phyloP scores from a whole-genome alignment of 805 yeast species.

The Nakazawaea wyomingensis region DNA sequence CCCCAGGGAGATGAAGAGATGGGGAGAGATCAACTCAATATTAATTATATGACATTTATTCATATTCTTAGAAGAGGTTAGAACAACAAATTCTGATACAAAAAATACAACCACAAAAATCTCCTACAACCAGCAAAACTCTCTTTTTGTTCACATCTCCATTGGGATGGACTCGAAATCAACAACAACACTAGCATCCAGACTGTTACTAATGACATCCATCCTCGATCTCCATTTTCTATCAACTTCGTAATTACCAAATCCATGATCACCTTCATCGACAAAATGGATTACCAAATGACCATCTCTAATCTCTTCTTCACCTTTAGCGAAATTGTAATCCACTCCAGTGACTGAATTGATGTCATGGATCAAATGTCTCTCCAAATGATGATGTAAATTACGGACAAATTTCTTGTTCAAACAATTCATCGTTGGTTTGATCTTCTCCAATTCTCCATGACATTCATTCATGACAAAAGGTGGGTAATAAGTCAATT shows the following conservation, averaged over 20 bases:
- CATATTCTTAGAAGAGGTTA: no score
- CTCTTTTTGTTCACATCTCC: background rate
- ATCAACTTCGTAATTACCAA: conserved; percentile 32
- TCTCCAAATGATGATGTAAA: conserved; percentile 68
- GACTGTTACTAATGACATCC: conserved; percentile 60
- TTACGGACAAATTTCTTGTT: conserved; percentile 68
- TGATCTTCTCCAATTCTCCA: conserved; percentile 64
- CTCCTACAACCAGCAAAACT: no score
- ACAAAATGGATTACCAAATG: conserved; percentile 59
- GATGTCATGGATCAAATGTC: conserved; percentile 65
- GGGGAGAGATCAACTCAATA: no score
- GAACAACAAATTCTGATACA: no score
- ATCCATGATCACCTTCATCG: conserved; percentile 56
- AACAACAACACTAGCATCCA: conserved; percentile 61
- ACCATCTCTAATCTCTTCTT: conserved; percentile 42
- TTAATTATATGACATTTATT: no score
- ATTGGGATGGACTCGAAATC: conserved; percentile 52
- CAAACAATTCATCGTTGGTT: conserved; percentile 66
- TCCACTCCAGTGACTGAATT: conserved; percentile 51
- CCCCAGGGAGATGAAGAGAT: no score
- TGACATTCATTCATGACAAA: conserved; percentile 63
- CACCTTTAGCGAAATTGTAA: conserved; percentile 33
- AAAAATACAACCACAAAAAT: no score
- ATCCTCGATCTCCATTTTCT: conserved; percentile 63
- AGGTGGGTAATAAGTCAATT: conserved; percentile 66